These are phyloP conservation scores for Arachis hypogaea DNA, from an alignment of 306 rosid species.

Conservation along the genomic window DNA sequence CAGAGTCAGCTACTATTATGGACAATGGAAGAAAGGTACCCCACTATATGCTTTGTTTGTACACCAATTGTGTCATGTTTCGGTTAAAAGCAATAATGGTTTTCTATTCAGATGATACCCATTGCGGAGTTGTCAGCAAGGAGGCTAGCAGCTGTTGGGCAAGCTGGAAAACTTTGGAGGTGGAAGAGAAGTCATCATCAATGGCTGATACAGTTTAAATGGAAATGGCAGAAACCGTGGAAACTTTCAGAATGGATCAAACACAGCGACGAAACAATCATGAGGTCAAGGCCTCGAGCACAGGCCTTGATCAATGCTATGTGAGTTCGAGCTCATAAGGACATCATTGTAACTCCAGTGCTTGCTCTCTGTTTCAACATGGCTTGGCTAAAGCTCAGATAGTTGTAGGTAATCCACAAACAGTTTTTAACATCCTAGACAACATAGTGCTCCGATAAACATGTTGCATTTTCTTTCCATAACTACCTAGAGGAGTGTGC, in stretches of 20 bases:
- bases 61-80: conserved; percentile 9
- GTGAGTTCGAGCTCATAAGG: conserved; percentile 38
- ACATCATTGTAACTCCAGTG: conserved; percentile 27
- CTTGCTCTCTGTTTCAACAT: conserved; percentile 35
- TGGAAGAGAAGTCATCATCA: conserved; percentile 96
- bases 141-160: conserved; percentile 73
- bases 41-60: conserved; percentile 20
- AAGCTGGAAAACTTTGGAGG: conserved; percentile 81
- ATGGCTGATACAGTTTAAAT: conserved; percentile 88
- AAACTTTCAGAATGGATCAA: conserved; percentile 92
- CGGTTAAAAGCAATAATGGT: conserved; percentile 33
- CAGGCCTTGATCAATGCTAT: conserved; percentile 50
- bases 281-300: conserved; percentile 67
- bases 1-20: conserved; percentile 53
- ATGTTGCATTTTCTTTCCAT: too few relatives aligned
- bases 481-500: too few relatives aligned
- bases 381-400: conserved; percentile 38
- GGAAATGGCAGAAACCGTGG: conserved; percentile 98
- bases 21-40: conserved; percentile 64
- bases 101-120: conserved; percentile 67
- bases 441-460: neutral
- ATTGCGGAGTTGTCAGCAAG: conserved; percentile 69
- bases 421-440: neutral
- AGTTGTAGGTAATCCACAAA: conserved; percentile 50
- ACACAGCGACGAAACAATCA: conserved; percentile 84